Evolutionary conservation across 305 asterid genomes (phyloP).

Genomic region (Fraxinus ornus): DNA sequence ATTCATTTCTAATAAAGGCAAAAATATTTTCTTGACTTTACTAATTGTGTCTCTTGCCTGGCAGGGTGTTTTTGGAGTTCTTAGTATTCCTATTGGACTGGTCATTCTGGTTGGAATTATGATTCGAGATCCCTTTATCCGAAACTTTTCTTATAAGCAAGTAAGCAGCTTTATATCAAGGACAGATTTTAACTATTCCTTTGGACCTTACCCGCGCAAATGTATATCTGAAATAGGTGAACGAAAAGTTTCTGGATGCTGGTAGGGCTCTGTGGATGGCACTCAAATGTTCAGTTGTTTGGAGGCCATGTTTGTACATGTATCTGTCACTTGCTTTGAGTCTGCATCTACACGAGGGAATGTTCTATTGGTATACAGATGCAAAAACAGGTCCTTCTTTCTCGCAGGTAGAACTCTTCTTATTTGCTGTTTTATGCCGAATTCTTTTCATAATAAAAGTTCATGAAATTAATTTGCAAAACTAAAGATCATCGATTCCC

Average conservation of each 20-base stretch:
- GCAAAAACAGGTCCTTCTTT: constrained; percentile 55
- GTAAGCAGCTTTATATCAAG: constrained; percentile 34
- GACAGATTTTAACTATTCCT: constrained; percentile 5
- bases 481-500: background rate
- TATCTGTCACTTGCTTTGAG: constrained; percentile 55
- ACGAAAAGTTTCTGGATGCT: constrained; percentile 48
- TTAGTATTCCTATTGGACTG: constrained; percentile 54
- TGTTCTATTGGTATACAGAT: constrained; percentile 71
- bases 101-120: constrained; percentile 57
- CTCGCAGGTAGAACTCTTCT: constrained; percentile 42
- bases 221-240: constrained; percentile 36
- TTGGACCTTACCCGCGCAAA: constrained; percentile 19
- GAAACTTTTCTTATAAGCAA: constrained; percentile 47
- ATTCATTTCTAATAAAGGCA: constrained; percentile 1
- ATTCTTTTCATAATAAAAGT: background rate
- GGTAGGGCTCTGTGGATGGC: constrained; percentile 57
- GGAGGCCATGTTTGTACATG: constrained; percentile 75
- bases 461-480: background rate
- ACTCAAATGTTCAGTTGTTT: constrained; percentile 49
- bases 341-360: constrained; percentile 63
- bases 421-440: background rate
- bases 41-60: constrained; percentile 19
- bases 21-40: background rate
- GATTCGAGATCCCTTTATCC: constrained; percentile 45
- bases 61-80: constrained; percentile 57